Evolutionary conservation across 768 basidiomycete genomes (phyloP).

Genomic region (Boletus speciosus): DNA sequence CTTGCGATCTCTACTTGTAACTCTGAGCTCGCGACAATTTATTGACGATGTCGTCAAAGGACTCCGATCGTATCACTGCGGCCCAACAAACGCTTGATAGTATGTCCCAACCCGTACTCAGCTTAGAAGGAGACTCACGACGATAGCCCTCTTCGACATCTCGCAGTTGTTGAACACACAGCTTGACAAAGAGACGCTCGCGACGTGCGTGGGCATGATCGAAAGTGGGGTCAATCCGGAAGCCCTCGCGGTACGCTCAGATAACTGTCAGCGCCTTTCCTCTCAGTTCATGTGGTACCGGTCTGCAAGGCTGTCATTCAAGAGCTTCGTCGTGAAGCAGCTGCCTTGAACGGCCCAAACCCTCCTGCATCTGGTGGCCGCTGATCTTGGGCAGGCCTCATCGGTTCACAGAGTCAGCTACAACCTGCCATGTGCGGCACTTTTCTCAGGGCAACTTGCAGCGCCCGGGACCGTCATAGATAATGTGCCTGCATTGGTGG

Average conservation of each 20-base stretch:
- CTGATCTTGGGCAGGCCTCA: background rate
- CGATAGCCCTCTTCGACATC: slow-evolving; percentile 76
- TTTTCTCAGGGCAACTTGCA: background rate
- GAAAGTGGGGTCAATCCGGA: slow-evolving; percentile 92
- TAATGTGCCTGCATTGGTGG: slow-evolving; percentile 13
- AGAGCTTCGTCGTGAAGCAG: slow-evolving; percentile 73
- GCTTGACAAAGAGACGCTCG: slow-evolving; percentile 87
- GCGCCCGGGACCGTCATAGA: background rate
- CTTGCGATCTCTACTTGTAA: background rate
- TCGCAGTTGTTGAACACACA: slow-evolving; percentile 86
- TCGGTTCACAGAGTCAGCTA: background rate
- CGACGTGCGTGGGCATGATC: slow-evolving; percentile 88
- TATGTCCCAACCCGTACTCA: slow-evolving; percentile 33
- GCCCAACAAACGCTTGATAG: slow-evolving; percentile 72
- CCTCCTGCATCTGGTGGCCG: slow-evolving; percentile 23
- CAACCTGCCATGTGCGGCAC: background rate
- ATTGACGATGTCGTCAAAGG: slow-evolving; percentile 39
- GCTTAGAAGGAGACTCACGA: slow-evolving; percentile 6
- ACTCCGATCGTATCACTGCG: slow-evolving; percentile 57
- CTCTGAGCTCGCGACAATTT: background rate
- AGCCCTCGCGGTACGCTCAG: slow-evolving; percentile 72
- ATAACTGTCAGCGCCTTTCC: background rate
- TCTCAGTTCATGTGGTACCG: slow-evolving; percentile 5
- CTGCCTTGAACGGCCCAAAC: slow-evolving; percentile 33
- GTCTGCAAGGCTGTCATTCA: slow-evolving; percentile 70